A percentile compares a stretch with the other conserved stretches of the same genome.
These are phyloP conservation scores for Cryptococcus hybrid DNA, from an alignment of 1,284 basidiomycete species.

Conservation along the genomic window DNA sequence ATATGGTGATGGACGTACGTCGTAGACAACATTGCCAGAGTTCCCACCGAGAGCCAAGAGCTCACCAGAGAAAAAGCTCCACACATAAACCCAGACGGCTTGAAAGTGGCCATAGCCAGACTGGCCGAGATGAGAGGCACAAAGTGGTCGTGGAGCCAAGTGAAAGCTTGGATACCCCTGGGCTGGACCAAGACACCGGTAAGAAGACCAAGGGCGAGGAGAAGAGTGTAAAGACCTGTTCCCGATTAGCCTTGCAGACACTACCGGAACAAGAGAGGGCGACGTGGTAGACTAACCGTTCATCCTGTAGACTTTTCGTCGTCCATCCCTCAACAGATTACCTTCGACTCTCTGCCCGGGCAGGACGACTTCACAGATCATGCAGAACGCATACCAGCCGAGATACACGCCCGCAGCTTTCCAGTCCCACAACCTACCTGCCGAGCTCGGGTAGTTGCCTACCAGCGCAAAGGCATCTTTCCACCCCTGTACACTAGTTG, in stretches of 20 bases:
- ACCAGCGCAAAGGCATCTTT: constrained; percentile 13
- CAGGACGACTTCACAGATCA: constrained; percentile 76
- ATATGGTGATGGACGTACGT: constrained; percentile 59
- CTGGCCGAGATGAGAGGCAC: constrained; percentile 83
- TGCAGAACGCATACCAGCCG: constrained; percentile 86
- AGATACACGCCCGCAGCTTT: constrained; percentile 74
- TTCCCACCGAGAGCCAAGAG: constrained; percentile 92
- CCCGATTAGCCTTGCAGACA: too few species aligned
- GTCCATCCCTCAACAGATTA: constrained; percentile 71
- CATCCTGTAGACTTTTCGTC: constrained; percentile 82
- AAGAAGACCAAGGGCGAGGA: constrained; percentile 71
- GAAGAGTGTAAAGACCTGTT: constrained; percentile 79
- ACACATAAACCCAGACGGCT: constrained; percentile 68
- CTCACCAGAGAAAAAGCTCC: constrained; percentile 62
- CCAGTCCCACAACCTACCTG: constrained; percentile 68
- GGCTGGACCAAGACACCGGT: constrained; percentile 63
- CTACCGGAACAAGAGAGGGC: background rate
- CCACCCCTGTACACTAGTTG: constrained; percentile 15
- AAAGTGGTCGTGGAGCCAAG: constrained; percentile 91
- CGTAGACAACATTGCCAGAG: constrained; percentile 82
- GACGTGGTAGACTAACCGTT: constrained; percentile 64
- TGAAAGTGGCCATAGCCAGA: constrained; percentile 75
- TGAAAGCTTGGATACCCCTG: constrained; percentile 75
- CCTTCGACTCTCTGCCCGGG: constrained; percentile 88
- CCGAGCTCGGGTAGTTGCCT: constrained; percentile 31